phyloP scores from a whole-genome alignment of 164 flowering plant genomes.

The Annona cherimola region DNA sequence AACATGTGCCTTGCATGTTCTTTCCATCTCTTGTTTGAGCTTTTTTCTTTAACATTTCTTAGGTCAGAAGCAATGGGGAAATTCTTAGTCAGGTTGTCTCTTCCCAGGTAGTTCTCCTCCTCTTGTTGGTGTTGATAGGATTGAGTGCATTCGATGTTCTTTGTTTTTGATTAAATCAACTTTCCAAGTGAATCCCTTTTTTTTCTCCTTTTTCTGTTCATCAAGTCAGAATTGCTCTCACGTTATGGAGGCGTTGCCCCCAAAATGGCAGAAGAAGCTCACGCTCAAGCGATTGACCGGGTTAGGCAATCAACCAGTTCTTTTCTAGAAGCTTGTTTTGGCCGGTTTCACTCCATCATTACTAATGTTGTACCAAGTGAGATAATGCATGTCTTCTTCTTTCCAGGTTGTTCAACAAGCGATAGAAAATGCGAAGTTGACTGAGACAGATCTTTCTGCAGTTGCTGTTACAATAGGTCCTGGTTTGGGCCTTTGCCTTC shows the following conservation, averaged over 20 bases:
- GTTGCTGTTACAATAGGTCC: constrained; percentile 99
- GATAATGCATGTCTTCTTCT: background rate
- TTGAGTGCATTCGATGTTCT: background rate
- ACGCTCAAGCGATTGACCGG: constrained; percentile 75
- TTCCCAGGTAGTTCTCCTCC: constrained; percentile 58
- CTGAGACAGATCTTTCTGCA: constrained; percentile 69
- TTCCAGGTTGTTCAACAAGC: constrained; percentile 79
- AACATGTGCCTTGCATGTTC: background rate
- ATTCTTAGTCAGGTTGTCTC: constrained; percentile 93
- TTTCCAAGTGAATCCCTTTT: background rate
- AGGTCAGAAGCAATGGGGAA: constrained; percentile 80
- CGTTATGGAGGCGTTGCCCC: constrained; percentile 95
- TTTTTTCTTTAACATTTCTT: constrained; percentile 3
- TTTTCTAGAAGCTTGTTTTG: background rate
- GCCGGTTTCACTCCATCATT: background rate
- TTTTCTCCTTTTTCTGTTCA: constrained; percentile 1
- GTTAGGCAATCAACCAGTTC: constrained; percentile 23
- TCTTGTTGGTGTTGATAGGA: background rate
- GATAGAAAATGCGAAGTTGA: constrained; percentile 65
- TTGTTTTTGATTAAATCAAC: background rate
- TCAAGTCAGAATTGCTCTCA: constrained; percentile 85
- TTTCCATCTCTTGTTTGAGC: background rate
- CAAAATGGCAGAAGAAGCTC: constrained; percentile 96
- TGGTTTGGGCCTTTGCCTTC: constrained; percentile 90
- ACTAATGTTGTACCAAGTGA: background rate